A percentile compares a stretch with the other conserved stretches of the same genome.
phyloP scores from a whole-genome alignment of 1,284 basidiomycete species.

The Hymenochaete sp. region DNA sequence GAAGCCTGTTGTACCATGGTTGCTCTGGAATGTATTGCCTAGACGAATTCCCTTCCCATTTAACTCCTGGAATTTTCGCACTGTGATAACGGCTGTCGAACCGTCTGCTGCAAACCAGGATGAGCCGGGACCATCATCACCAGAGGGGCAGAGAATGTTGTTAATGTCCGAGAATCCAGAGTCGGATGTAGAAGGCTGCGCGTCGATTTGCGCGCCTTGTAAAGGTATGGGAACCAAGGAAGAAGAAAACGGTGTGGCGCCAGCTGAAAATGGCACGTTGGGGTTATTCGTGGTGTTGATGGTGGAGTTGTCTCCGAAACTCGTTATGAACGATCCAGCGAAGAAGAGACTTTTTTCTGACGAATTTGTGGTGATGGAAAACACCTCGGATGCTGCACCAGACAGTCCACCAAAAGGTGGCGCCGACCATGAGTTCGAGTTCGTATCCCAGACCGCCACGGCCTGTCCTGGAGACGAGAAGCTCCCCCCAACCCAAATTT shows the following conservation, averaged over 20 bases:
- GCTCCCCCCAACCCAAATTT: slow-evolving; percentile 80
- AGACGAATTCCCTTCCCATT: slow-evolving; percentile 76
- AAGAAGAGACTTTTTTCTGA: slow-evolving; percentile 76
- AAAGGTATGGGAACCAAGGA: slow-evolving; percentile 86
- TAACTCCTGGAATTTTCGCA: slow-evolving; percentile 65
- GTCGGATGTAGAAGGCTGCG: slow-evolving; percentile 60
- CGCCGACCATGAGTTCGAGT: slow-evolving; percentile 59
- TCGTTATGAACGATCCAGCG: slow-evolving; percentile 77
- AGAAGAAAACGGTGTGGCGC: slow-evolving; percentile 80
- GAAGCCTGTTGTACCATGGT: slow-evolving; percentile 79
- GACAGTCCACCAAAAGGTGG: slow-evolving; percentile 79
- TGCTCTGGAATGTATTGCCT: slow-evolving; percentile 80
- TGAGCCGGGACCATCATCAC: slow-evolving; percentile 69
- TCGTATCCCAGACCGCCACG: slow-evolving; percentile 73
- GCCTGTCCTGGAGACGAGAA: slow-evolving; percentile 67
- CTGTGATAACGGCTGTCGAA: slow-evolving; percentile 61
- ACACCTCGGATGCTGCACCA: slow-evolving; percentile 61
- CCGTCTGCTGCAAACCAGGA: slow-evolving; percentile 81
- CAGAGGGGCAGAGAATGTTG: slow-evolving; percentile 78
- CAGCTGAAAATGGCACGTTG: slow-evolving; percentile 64
- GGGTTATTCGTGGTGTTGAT: slow-evolving; percentile 64
- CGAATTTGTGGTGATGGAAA: slow-evolving; percentile 68
- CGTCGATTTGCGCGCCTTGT: slow-evolving; percentile 54
- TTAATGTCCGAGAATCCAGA: slow-evolving; percentile 61
- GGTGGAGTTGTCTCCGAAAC: slow-evolving; percentile 55